phyloP scores from a whole-genome alignment of 306 rosid species.

The Echinosophora koreensis region DNA sequence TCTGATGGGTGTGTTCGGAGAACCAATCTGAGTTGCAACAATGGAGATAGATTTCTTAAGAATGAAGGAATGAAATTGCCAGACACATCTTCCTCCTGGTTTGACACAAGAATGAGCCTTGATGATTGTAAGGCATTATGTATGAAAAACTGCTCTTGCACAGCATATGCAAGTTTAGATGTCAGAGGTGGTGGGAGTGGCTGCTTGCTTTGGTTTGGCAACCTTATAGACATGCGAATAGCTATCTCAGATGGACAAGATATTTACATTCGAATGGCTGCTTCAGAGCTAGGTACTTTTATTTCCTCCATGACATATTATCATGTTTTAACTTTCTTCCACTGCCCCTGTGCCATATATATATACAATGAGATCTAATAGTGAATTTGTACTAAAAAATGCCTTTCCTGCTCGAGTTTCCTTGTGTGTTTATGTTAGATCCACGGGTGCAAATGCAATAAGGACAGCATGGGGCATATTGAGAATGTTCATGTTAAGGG shows the following conservation, averaged over 20 bases:
- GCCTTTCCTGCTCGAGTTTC: no score
- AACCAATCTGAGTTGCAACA: background rate
- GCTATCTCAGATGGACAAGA: background rate
- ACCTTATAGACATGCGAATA: background rate
- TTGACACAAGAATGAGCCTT: background rate
- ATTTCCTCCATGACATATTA: no score
- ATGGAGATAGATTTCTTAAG: background rate
- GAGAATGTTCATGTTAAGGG: no score
- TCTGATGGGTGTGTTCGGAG: conserved; percentile 6
- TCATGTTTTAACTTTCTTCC: no score
- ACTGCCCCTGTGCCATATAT: no score
- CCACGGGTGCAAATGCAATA: no score
- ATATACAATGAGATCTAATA: no score
- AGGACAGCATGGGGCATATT: no score
- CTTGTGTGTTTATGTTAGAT: no score
- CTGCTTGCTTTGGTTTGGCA: background rate
- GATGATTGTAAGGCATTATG: conserved; percentile 13
- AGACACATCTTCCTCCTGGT: conserved; percentile 38
- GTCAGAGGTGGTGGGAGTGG: background rate
- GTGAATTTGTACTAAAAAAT: no score
- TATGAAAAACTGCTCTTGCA: conserved; percentile 28
- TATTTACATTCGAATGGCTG: background rate
- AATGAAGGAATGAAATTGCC: conserved; percentile 31
- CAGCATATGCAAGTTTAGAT: conserved; percentile 30
- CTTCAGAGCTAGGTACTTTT: background rate